These are phyloP conservation scores for Epichloe scottii DNA, from an alignment of 2,329 filamentous ascomycete genomes.

Conservation along the genomic window DNA sequence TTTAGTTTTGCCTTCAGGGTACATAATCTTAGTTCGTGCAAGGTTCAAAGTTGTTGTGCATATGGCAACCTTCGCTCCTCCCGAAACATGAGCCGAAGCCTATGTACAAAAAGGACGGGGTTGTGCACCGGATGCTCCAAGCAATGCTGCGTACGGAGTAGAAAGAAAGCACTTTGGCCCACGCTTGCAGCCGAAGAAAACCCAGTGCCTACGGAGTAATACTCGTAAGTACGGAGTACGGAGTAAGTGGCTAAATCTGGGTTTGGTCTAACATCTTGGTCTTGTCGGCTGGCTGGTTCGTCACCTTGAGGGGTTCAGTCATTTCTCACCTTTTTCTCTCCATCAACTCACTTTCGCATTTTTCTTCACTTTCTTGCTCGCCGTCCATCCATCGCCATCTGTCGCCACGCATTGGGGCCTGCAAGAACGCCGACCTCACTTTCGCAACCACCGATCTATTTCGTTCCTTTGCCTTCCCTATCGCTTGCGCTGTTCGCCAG, in stretches of 20 bases:
- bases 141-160: neutral
- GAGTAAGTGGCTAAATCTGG: neutral
- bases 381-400: no score
- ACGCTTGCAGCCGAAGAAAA: constrained; percentile 9
- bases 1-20: no score
- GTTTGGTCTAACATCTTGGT: neutral
- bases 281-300: neutral
- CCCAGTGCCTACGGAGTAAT: constrained; percentile 7
- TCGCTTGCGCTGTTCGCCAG: constrained; percentile 7
- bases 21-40: no score
- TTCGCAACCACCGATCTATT: neutral
- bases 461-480: neutral
- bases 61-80: no score
- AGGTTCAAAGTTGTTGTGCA: no score
- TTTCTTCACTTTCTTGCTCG: neutral
- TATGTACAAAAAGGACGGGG: no score
- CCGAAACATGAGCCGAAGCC: no score
- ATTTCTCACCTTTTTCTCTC: constrained; percentile 8
- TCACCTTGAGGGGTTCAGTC: constrained; percentile 12
- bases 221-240: no score
- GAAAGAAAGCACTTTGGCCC: neutral
- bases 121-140: no score
- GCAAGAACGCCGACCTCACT: neutral
- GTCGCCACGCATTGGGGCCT: neutral
- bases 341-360: constrained; percentile 4